Conservation (phyloP, 805 yeast species). For the Sugiyamaella lignohabitans region DNA sequence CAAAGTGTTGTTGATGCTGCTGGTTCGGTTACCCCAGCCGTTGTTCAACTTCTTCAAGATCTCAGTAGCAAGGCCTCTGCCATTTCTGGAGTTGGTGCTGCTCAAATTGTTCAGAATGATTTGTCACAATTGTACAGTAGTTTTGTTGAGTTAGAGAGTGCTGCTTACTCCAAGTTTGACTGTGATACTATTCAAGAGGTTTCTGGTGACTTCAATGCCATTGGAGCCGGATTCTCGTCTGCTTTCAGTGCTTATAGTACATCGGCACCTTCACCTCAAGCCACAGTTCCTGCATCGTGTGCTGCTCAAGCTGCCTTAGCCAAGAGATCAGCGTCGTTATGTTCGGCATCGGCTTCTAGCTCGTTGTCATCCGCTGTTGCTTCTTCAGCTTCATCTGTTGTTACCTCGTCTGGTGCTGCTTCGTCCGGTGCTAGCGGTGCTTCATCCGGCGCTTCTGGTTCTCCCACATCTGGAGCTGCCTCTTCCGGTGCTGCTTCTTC, state of each 20-base stretch:
- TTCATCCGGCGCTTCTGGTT: background rate
- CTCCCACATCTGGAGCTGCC: conserved; percentile 29
- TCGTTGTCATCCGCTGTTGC: background rate
- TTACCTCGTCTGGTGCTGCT: background rate
- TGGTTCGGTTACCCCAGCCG: conserved; percentile 10
- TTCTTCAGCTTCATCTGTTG: background rate
- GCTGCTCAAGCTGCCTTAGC: no score
- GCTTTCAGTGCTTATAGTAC: background rate
- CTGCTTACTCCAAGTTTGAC: no score
- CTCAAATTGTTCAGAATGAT: no score
- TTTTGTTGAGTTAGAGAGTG: no score
- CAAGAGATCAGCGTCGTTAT: no score
- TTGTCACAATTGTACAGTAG: no score
- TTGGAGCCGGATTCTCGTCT: no score
- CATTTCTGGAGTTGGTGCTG: conserved; percentile 15
- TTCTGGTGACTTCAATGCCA: no score
- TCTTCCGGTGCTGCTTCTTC: background rate
- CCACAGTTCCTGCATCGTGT: no score
- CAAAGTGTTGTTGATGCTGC: conserved; percentile 9
- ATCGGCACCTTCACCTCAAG: background rate
- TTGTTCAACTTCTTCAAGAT: conserved; percentile 18
- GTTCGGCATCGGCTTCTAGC: background rate
- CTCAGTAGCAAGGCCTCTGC: conserved; percentile 20
- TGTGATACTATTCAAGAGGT: no score
- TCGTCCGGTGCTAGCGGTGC: background rate